Evolutionary conservation across 306 rosid species (phyloP), one percentile per base, ranked within the genome.

Genomic region (Begonia peltatifolia): DNA sequence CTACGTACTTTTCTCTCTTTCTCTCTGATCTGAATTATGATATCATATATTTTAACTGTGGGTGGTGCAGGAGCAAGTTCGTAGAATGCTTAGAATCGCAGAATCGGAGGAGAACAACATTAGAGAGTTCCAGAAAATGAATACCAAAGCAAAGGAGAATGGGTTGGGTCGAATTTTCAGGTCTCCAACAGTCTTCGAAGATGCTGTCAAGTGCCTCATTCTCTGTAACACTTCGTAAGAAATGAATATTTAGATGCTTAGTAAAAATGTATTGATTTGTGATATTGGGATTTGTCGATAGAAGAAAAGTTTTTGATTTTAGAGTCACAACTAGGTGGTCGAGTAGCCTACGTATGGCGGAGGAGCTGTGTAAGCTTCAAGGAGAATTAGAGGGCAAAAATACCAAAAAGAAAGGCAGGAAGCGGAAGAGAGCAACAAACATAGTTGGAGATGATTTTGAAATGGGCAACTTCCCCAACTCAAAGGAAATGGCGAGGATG

Each of bases 121-220:
- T 4, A 46, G 10, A 3, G 36, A 57, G 22, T 62, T 62, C 53
- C 68, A 57, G 0, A 57, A 47, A 22, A 16, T 53, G 25, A 12
- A 5, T 47, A 41, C 13, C 4, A 15, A 20, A 10, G 68, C 63
- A 4, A 62, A 52, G 18, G 59, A 56, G 15, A 61, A 9, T 12
- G 42, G 56, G 10, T 62, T 42, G 12, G 68, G 68, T 52, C 14
- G 63, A 9, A 9, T 68, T 14, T 62, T 68, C 13, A 68, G 68
- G 10, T 52, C 73, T 9, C 73, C 73, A 5, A 35, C 68, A 46
- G 47, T 68, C 25, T 68, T 62, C 11, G 73, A 68, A 68, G 77
- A 76, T 13, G 64, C 35, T 2, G 50, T 68, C 22, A 71, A 71
- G 64, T 64, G 63, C 15, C 18, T 76, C 12, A 72, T 76, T 9